A percentile compares a stretch with the other conserved stretches of the same genome.
These are phyloP conservation scores for Cucurbita moschata DNA, from an alignment of 306 rosid species.

Conservation along the genomic window DNA sequence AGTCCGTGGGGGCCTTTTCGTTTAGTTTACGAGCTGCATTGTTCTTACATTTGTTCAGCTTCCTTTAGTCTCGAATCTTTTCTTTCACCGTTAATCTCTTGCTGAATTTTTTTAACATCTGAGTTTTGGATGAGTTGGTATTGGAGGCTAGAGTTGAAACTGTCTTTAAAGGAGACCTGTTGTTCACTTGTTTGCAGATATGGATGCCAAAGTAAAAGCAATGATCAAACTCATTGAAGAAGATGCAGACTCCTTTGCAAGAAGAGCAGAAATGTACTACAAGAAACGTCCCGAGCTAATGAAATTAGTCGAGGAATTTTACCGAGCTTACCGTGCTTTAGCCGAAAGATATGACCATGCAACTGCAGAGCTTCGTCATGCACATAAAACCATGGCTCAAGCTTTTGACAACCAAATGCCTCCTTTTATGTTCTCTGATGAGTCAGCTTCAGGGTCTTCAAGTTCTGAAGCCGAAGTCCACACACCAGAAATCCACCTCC, in stretches of 20 bases:
- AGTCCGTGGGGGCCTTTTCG: neutral
- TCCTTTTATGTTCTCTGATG: conserved; percentile 41
- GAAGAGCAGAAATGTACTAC: conserved; percentile 99
- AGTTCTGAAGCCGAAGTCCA: conserved; percentile 40
- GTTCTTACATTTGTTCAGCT: neutral
- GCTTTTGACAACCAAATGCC: conserved; percentile 78
- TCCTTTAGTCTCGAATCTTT: neutral
- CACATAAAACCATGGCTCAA: conserved; percentile 89
- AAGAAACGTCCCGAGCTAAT: conserved; percentile 96
- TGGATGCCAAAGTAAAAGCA: conserved; percentile 93
- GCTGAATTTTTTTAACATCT: neutral
- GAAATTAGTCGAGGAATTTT: conserved; percentile 94
- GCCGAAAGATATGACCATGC: conserved; percentile 99
- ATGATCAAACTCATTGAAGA: conserved; percentile 99
- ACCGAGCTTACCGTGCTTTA: conserved; percentile 96
- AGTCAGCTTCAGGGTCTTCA: conserved; percentile 43
- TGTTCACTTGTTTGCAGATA: conserved; percentile 35
- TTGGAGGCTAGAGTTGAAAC: neutral
- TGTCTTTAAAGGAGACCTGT: neutral
- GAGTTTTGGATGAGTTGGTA: conserved; percentile 3
- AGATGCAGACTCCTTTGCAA: conserved; percentile 98
- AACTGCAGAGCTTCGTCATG: conserved; percentile 84
- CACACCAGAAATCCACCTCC: conserved; percentile 46
- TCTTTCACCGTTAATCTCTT: neutral
- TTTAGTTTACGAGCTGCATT: neutral